Evolutionary conservation across 768 basidiomycete species (phyloP).

Genomic region (Clitopilus passeckerianus): DNA sequence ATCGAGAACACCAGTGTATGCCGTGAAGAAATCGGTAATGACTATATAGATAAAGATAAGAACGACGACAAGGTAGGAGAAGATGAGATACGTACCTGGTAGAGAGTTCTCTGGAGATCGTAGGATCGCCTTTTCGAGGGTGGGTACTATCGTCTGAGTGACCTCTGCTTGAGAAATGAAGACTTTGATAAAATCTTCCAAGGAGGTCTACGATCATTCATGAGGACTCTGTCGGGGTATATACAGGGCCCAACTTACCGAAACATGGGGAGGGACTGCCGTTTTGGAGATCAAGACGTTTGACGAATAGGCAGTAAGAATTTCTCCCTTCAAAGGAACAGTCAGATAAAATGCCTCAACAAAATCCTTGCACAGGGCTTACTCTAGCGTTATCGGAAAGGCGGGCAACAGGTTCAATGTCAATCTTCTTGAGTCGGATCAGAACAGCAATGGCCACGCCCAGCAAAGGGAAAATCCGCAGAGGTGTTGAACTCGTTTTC

Average conservation of each 20-base stretch:
- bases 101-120: constrained; percentile 80
- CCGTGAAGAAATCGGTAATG: constrained; percentile 51
- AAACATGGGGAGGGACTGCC: constrained; percentile 51
- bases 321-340: constrained; percentile 36
- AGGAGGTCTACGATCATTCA: constrained; percentile 32
- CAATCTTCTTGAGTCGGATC: constrained; percentile 57
- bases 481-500: constrained; percentile 41
- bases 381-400: constrained; percentile 47
- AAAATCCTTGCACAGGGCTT: background rate
- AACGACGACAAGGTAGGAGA: background rate
- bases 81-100: constrained; percentile 36
- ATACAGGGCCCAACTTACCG: constrained; percentile 32
- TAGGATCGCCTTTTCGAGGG: constrained; percentile 74
- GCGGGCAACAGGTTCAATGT: constrained; percentile 34
- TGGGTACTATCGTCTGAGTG: constrained; percentile 51
- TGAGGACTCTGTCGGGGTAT: constrained; percentile 1
- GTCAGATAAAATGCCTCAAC: constrained; percentile 1
- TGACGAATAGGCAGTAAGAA: constrained; percentile 55
- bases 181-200: constrained; percentile 56
- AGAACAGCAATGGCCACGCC: constrained; percentile 69
- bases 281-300: constrained; percentile 66
- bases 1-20: constrained; percentile 47
- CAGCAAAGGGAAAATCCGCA: constrained; percentile 45
- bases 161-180: constrained; percentile 51
- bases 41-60: constrained; percentile 27